Conservation (phyloP, 495 filamentous ascomycete species). For the Hypomontagnella monticulosa region DNA sequence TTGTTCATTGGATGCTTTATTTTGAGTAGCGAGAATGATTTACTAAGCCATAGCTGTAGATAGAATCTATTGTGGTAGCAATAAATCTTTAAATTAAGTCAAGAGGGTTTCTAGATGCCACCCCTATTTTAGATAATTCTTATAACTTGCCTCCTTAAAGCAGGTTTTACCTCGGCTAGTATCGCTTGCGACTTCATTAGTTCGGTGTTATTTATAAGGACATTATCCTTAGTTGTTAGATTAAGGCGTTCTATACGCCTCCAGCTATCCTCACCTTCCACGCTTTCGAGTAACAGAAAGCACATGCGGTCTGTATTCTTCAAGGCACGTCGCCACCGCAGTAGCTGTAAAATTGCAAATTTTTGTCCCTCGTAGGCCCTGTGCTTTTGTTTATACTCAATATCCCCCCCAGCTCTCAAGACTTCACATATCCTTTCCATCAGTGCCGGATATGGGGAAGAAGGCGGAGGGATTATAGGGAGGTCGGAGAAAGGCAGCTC, state of each 20-base stretch:
- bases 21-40: too few relatives aligned
- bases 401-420: not conserved
- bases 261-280: conserved; percentile 14
- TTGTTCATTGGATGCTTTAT: too few relatives aligned
- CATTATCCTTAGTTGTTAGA: not conserved
- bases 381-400: conserved; percentile 35
- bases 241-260: conserved; percentile 15
- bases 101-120: too few relatives aligned
- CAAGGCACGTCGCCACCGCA: conserved; percentile 19
- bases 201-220: not conserved
- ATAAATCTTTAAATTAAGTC: not conserved
- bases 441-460: not conserved
- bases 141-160: not conserved
- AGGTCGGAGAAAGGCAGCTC: conserved; percentile 20
- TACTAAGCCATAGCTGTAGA: too few relatives aligned
- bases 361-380: conserved; percentile 24
- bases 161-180: not conserved
- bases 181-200: not conserved
- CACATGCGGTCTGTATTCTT: not conserved
- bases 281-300: conserved; percentile 19
- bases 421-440: not conserved
- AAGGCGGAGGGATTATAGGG: conserved; percentile 9
- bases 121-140: not conserved
- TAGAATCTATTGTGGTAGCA: too few relatives aligned
- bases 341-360: conserved; percentile 36